These are phyloP conservation scores for Brassica carinata DNA, from an alignment of 345 rosid genomes.

Conservation along the genomic window DNA sequence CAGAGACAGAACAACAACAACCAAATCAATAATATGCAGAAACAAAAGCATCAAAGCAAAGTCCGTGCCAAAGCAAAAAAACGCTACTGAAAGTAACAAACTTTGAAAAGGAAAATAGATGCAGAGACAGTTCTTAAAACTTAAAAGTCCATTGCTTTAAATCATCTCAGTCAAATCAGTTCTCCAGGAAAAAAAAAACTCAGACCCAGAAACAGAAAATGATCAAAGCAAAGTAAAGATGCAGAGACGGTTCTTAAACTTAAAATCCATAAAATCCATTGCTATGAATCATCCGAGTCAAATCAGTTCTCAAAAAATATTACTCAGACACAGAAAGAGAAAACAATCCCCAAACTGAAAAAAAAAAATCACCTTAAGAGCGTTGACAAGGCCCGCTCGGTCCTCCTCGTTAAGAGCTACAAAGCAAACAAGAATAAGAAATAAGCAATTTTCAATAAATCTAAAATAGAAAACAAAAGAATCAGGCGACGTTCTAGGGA, in stretches of 20 bases:
- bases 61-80: background rate
- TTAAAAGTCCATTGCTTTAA: background rate
- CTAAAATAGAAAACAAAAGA: background rate
- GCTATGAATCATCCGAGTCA: no score
- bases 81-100: background rate
- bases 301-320: no score
- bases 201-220: no score
- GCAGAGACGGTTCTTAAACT: no score
- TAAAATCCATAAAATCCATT: no score
- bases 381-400: conserved; percentile 80
- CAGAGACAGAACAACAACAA: conserved; percentile 21
- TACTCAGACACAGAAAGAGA: background rate
- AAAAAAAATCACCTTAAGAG: conserved; percentile 62
- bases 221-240: no score
- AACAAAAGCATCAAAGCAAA: background rate
- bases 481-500: background rate
- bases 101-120: background rate
- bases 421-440: background rate
- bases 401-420: conserved; percentile 69
- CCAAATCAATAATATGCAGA: background rate
- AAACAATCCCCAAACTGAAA: background rate
- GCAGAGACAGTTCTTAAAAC: background rate
- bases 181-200: background rate
- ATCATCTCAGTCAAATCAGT: background rate
- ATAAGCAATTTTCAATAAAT: background rate